Base-by-base conservation (phyloP, 805 yeast genomes). In the Starmerella bombi region DNA sequence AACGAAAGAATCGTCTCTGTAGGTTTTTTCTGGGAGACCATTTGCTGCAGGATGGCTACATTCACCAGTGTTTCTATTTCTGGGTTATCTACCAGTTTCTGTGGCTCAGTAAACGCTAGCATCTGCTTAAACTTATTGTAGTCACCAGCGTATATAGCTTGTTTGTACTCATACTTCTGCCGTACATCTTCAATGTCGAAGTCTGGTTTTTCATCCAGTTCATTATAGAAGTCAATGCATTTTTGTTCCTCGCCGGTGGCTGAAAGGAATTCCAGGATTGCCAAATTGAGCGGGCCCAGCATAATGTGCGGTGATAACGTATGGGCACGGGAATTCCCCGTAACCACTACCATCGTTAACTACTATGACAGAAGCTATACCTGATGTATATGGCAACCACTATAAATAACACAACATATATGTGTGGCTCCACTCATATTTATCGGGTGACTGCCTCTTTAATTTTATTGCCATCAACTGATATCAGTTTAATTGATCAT, bases 221-320 rank as follows among this genome's bases (percentile, higher is more conserved):
- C 37, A 15, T n/a, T 10, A 28, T 22, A 38, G 20, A 38, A 25
- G 14, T 19, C 12, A 19, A 38, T 7, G n/a, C 32, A 27, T 6
- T 4, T 7, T 15, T 32, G 27, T n/a, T 25, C 36, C 14, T 32
- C 25, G 19, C 33, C 41, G 7, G 19, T 17, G 12, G 14, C 4
- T 4, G 25, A 14, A 14, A 38, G 25, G 25, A 28, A 38, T 31
- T 38, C 41, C 22, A 38, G 20, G n/a, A 38, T 32, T 15, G 23
- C 27, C 20, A 25, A 12, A 28, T 38, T 32, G 32, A 22, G n/a
- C n/a, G n/a, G n/a, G n/a, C n/a, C n/a, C n/a, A n/a, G n/a, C n/a
- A n/a, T n/a, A n/a, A n/a, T n/a, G n/a, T n/a, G n/a, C n/a, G n/a
- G n/a, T n/a, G n/a, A n/a, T n/a, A n/a, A n/a, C n/a, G n/a, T n/a